Conservation (phyloP, 2,329 filamentous ascomycete species). For the Fusarium sp. region DNA sequence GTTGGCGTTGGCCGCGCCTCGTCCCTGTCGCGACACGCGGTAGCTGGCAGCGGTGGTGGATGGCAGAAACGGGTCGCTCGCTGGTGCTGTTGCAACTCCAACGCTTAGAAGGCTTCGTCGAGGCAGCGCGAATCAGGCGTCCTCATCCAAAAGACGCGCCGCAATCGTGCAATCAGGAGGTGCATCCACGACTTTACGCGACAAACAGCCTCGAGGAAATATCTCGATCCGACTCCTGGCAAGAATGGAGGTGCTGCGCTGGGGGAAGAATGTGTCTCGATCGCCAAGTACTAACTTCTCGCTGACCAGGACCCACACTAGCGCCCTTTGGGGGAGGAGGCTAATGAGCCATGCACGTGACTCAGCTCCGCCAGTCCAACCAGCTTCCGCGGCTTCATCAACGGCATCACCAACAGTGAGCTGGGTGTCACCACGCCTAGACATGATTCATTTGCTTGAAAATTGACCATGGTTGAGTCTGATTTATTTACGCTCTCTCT, state of each 20-base stretch:
- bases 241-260: conserved; percentile 48
- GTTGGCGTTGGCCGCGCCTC: conserved; percentile 51
- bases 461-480: not conserved
- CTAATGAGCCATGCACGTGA: conserved; percentile 51
- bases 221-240: conserved; percentile 40
- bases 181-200: conserved; percentile 41
- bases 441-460: not conserved
- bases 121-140: conserved; percentile 48
- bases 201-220: conserved; percentile 37
- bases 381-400: conserved; percentile 1
- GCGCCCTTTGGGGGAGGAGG: conserved; percentile 44
- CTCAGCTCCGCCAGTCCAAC: conserved; percentile 7
- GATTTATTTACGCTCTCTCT: not conserved
- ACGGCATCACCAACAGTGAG: not conserved
- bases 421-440: not conserved
- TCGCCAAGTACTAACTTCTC: conserved; percentile 47
- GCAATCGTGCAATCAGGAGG: conserved; percentile 48
- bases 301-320: conserved; percentile 46
- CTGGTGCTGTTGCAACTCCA: conserved; percentile 57
- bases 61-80: conserved; percentile 43
- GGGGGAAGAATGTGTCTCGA: conserved; percentile 56
- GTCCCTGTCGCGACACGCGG: conserved; percentile 58
- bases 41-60: conserved; percentile 50
- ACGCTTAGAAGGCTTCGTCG: conserved; percentile 48
- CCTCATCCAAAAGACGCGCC: conserved; percentile 49